Conservation (phyloP, 2,329 filamentous ascomycete species). For the Colletotrichum eleusines region DNA sequence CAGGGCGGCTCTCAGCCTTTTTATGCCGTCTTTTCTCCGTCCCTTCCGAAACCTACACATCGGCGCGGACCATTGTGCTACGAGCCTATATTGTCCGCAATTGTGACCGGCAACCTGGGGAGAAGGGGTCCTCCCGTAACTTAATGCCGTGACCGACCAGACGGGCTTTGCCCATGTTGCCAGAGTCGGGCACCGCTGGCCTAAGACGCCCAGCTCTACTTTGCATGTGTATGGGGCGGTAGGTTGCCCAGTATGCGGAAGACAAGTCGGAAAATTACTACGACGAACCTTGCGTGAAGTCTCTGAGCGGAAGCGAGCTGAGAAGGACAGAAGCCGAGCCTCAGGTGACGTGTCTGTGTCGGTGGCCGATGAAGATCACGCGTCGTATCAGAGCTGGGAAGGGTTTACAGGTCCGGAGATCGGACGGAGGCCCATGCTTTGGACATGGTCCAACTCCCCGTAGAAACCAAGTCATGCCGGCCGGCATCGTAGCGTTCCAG, state of each 20-base stretch:
- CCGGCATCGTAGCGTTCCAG: background rate
- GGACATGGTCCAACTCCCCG: background rate
- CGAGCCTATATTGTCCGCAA: conserved; percentile 2
- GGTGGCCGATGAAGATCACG: conserved; percentile 12
- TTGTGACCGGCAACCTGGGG: conserved; percentile 31
- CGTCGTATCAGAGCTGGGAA: conserved; percentile 9
- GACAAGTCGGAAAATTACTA: background rate
- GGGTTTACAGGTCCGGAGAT: conserved; percentile 23
- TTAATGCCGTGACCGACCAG: conserved; percentile 28
- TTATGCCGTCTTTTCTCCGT: conserved; percentile 28
- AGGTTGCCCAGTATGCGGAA: conserved; percentile 28
- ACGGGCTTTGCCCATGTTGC: conserved; percentile 27
- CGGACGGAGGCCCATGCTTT: conserved; percentile 10
- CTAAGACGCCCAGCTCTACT: too few species aligned
- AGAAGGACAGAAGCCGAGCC: conserved; percentile 25
- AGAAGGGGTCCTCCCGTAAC: conserved; percentile 33
- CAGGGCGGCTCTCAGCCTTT: background rate
- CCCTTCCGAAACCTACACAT: conserved; percentile 28
- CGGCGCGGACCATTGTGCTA: conserved; percentile 13
- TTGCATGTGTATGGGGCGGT: conserved; percentile 7
- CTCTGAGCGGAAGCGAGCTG: background rate
- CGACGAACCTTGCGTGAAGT: conserved; percentile 4
- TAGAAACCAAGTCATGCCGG: conserved; percentile 4
- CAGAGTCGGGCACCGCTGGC: too few species aligned
- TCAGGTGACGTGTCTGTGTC: conserved; percentile 27